Percentiles rank a stretch among this genome's conserved stretches.
These are phyloP conservation scores for Cardiospermum halicacabum DNA, from an alignment of 345 rosid species.

Conservation along the genomic window DNA sequence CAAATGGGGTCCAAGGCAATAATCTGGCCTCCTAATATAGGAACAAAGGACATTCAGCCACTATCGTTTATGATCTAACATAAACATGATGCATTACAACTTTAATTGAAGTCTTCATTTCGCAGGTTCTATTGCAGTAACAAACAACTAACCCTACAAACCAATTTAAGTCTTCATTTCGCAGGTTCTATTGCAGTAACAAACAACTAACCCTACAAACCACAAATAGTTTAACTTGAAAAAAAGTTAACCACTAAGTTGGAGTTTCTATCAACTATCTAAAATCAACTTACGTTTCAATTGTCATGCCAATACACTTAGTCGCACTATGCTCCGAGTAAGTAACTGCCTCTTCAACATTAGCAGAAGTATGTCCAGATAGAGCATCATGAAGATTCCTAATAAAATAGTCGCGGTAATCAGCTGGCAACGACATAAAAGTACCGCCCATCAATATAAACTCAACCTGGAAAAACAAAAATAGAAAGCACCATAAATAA, in stretches of 20 bases:
- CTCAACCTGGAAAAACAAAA: slow-evolving; percentile 64
- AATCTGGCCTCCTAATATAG: slow-evolving; percentile 83
- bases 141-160: slow-evolving; percentile 5
- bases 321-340: slow-evolving; percentile 90
- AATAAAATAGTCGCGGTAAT: slow-evolving; percentile 86
- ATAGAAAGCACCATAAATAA: slow-evolving; percentile 1
- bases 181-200: background rate
- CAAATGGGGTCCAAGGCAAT: slow-evolving; percentile 97
- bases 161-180: background rate
- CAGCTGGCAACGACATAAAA: slow-evolving; percentile 94
- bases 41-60: slow-evolving; percentile 14
- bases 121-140: background rate
- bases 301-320: slow-evolving; percentile 99
- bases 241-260: background rate
- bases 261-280: background rate
- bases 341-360: slow-evolving; percentile 94
- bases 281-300: slow-evolving; percentile 77
- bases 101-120: background rate
- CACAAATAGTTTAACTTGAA: background rate
- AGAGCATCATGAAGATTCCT: slow-evolving; percentile 97
- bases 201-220: background rate
- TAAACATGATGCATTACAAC: background rate
- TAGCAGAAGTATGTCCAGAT: slow-evolving; percentile 93
- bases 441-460: slow-evolving; percentile 99
- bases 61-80: background rate